Evolutionary conservation across 192 early-diverging fungal species (phyloP).

Genomic region (Podila epigama): DNA sequence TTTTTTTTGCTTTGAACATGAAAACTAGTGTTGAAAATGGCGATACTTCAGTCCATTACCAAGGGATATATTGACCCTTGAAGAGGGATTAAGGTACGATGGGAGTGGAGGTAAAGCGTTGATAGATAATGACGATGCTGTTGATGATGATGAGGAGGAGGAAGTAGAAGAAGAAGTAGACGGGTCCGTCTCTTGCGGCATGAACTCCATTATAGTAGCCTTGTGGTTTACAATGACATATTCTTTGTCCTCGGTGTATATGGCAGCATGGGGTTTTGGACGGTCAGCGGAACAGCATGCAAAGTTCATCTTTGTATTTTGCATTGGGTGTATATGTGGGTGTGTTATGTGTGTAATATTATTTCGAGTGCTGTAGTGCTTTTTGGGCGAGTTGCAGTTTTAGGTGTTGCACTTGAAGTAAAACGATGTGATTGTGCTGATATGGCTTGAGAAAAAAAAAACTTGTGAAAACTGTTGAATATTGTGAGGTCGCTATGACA

Average conservation of each 20-base stretch:
- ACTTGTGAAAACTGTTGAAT: too few species aligned
- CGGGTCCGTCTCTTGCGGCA: too few species aligned
- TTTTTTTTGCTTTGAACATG: too few species aligned
- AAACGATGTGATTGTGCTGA: too few species aligned
- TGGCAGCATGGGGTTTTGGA: background rate
- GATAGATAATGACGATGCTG: background rate
- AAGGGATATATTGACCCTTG: background rate
- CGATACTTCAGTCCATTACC: background rate
- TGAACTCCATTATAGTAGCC: too few species aligned
- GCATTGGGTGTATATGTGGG: background rate
- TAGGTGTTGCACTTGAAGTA: too few species aligned
- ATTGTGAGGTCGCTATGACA: too few species aligned
- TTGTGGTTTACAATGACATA: background rate
- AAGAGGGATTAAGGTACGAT: background rate
- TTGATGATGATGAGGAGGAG: background rate
- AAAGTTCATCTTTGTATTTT: background rate
- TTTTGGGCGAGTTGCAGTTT: too few species aligned
- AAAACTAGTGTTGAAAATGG: background rate
- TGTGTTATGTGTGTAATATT: background rate
- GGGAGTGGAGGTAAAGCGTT: background rate
- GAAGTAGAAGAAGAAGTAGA: background rate
- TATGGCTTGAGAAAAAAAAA: too few species aligned
- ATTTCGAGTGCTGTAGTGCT: too few species aligned
- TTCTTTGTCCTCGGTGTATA: background rate
- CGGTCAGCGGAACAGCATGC: background rate